Evolutionary conservation across 2,329 filamentous ascomycete genomes (phyloP), one percentile per base, ranked within the genome.

Genomic region (Diplodia seriata): DNA sequence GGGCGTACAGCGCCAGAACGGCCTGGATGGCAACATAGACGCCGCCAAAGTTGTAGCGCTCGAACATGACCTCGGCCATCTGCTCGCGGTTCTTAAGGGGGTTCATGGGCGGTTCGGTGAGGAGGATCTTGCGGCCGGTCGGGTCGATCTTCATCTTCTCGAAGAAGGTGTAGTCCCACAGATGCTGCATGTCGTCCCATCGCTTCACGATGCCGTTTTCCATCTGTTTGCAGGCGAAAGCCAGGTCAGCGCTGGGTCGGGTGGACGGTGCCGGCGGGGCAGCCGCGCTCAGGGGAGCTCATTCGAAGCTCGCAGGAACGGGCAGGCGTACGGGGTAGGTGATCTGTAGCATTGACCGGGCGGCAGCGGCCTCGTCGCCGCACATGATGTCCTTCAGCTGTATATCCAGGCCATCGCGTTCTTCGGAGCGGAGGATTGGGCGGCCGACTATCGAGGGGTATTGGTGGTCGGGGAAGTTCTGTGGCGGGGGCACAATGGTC

Each of bases 11-110:
- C 36, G 95, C 95, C 74, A 99, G 83, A 71, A 99, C 95, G 66
- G 95, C 95, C 81, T 99, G 95, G 73, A 98, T 98, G 69, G 95
- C 95, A 70, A 99, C 95, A 77, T 98, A 98, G 69, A 99, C 94
- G 68, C 95, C 95, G 57, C 94, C 94, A 77, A 99, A 99, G 72
- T 89, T 89, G 82, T 98, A 99, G 70, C 92, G 89, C 80, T 99
- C 95, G 80, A 99, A 97, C 95, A 99, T 99, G 81, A 98, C 93
- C 83, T 99, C 93, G 79, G 90, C 93, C 95, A 99, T 99, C 81
- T 96, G 90, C 82, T 98, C 94, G 71, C 95, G 89, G 84, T 99
- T 99, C 86, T 90, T 94, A 70, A 98, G 86, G 56, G 95, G 95
- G 82, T 99, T 98, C 91, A 98, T 95, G 18, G 95, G 95, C 43